These are phyloP conservation scores for Aaosphaeria pasadenensis DNA, from an alignment of 2,329 filamentous ascomycete genomes.

Conservation along the genomic window DNA sequence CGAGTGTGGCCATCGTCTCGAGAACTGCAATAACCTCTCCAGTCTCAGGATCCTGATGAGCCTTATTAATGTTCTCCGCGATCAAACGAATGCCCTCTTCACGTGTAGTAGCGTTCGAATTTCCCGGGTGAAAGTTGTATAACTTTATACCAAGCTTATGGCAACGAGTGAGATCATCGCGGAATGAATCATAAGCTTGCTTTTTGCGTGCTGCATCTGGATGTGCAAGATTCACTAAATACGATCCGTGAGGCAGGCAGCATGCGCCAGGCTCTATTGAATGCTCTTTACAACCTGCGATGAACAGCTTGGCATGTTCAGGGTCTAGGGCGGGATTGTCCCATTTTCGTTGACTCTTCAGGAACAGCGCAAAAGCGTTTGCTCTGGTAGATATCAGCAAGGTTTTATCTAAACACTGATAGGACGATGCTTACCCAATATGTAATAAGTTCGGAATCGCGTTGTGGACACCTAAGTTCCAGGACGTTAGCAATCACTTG, in stretches of 20 bases:
- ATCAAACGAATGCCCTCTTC: slow-evolving; percentile 73
- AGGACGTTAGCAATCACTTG: background rate
- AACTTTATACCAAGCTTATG: slow-evolving; percentile 80
- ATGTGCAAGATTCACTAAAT: slow-evolving; percentile 93
- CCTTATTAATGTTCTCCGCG: slow-evolving; percentile 75
- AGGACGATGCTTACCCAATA: slow-evolving; percentile 55
- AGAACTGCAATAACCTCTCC: slow-evolving; percentile 75
- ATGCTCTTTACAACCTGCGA: slow-evolving; percentile 63
- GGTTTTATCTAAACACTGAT: background rate
- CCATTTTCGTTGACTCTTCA: slow-evolving; percentile 98
- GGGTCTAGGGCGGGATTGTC: slow-evolving; percentile 71
- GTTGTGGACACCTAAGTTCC: slow-evolving; percentile 74
- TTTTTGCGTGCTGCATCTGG: slow-evolving; percentile 73
- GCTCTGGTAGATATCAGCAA: slow-evolving; percentile 51
- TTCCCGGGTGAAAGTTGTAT: slow-evolving; percentile 99
- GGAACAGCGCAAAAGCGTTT: slow-evolving; percentile 90
- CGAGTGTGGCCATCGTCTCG: slow-evolving; percentile 89
- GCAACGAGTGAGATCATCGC: slow-evolving; percentile 85
- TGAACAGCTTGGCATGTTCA: slow-evolving; percentile 68
- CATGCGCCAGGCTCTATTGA: slow-evolving; percentile 68
- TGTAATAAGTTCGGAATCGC: slow-evolving; percentile 72
- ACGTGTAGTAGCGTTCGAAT: slow-evolving; percentile 64
- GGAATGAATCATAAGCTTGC: slow-evolving; percentile 81
- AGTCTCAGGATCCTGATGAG: slow-evolving; percentile 67
- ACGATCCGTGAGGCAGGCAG: slow-evolving; percentile 91